Conservation (phyloP, 192 early-diverging fungal species). For the Backusella parvicylindrica region DNA sequence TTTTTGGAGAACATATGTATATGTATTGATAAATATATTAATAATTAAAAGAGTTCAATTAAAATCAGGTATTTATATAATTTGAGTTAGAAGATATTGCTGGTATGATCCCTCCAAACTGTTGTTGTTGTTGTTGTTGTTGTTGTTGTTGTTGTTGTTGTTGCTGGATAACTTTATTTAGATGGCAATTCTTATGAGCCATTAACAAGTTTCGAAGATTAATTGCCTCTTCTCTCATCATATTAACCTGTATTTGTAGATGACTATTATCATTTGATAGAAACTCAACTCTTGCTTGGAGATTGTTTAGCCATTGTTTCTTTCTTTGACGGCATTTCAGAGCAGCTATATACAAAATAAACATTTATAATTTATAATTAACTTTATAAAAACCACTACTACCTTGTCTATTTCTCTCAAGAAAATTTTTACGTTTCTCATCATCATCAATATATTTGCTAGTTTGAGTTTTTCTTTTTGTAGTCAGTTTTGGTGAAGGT, state of each 20-base stretch:
- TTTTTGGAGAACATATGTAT: neutral
- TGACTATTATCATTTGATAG: constrained; percentile 63
- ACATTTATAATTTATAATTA: neutral
- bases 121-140: neutral
- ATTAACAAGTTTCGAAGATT: constrained; percentile 74
- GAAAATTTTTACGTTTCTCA: constrained; percentile 73
- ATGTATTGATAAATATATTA: neutral
- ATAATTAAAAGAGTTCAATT: neutral
- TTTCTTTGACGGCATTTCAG: constrained; percentile 91
- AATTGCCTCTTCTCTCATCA: constrained; percentile 68
- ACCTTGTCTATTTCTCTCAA: constrained; percentile 89
- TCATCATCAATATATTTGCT: constrained; percentile 33
- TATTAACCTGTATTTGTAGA: constrained; percentile 51
- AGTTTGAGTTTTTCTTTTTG: neutral
- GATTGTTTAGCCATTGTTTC: constrained; percentile 83
- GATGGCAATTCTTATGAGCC: constrained; percentile 70
- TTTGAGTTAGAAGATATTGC: neutral
- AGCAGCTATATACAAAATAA: constrained; percentile 59
- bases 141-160: neutral
- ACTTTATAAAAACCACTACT: neutral
- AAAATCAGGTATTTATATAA: neutral
- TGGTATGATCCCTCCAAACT: neutral
- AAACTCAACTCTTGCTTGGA: constrained; percentile 65
- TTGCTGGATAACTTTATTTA: neutral
- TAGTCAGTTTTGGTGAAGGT: neutral